Evolutionary conservation across 164 flowering plant genomes (phyloP).

Genomic region (Dillenia turbinata): DNA sequence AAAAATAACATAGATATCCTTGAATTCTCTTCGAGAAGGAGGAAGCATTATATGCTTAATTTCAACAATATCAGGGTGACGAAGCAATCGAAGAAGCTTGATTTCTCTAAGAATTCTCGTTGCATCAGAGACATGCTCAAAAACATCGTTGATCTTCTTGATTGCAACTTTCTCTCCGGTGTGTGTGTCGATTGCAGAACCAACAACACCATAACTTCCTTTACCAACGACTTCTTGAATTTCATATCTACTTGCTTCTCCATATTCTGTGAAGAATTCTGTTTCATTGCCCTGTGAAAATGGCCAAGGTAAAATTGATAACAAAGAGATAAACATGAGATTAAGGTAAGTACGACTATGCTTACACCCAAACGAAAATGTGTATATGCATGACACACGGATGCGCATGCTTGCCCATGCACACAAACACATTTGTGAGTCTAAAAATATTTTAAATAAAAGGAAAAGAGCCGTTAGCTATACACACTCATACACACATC

Average conservation of each 20-base stretch:
- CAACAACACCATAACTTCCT: slow-evolving; percentile 84
- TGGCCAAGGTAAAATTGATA: too few species aligned
- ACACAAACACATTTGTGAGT: too few species aligned
- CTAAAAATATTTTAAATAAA: too few species aligned
- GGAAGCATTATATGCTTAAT: slow-evolving; percentile 87
- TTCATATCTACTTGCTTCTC: slow-evolving; percentile 66
- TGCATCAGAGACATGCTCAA: slow-evolving; percentile 89
- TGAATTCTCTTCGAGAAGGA: slow-evolving; percentile 75
- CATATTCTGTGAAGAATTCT: slow-evolving; percentile 82
- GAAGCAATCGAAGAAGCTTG: slow-evolving; percentile 77
- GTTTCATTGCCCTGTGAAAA: slow-evolving; percentile 18
- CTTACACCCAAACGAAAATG: too few species aligned
- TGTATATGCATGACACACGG: too few species aligned
- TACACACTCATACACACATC: too few species aligned
- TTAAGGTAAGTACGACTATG: too few species aligned
- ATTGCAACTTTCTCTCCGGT: slow-evolving; percentile 80
- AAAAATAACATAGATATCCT: slow-evolving; percentile 74
- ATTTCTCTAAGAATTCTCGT: slow-evolving; percentile 76
- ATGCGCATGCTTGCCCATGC: too few species aligned
- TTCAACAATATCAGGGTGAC: slow-evolving; percentile 81
- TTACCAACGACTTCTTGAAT: slow-evolving; percentile 73
- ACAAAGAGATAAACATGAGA: too few species aligned
- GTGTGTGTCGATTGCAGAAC: slow-evolving; percentile 65
- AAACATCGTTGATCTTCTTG: slow-evolving; percentile 79
- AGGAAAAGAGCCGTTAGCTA: too few species aligned